Evolutionary conservation across 371 early-diverging fungal species (phyloP).

Genomic region (Rhizomucor miehei): DNA sequence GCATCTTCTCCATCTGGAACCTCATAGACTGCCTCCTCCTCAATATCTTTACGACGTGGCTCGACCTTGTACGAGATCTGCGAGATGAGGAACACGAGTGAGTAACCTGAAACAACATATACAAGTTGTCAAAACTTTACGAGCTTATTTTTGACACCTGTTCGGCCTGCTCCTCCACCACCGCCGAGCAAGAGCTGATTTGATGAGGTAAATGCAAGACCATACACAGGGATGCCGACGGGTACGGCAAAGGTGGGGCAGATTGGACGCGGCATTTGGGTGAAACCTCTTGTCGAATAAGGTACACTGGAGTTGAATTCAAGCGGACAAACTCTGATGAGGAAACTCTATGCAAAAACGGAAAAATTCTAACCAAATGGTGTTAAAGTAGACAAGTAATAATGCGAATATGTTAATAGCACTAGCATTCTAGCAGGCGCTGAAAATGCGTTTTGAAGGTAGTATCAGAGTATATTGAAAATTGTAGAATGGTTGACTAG

Average conservation of each 20-base stretch:
- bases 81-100: neutral
- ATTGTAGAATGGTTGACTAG: no score
- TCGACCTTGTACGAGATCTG: slow-evolving; percentile 60
- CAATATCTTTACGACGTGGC: slow-evolving; percentile 43
- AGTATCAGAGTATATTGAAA: no score
- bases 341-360: no score
- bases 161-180: slow-evolving; percentile 68
- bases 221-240: slow-evolving; percentile 65
- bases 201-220: slow-evolving; percentile 53
- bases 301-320: no score
- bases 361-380: no score
- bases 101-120: neutral
- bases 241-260: slow-evolving; percentile 41
- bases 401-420: no score
- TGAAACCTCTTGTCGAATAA: no score
- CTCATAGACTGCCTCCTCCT: slow-evolving; percentile 44
- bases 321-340: no score
- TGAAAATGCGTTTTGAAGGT: no score
- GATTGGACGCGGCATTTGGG: neutral
- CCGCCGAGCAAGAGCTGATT: slow-evolving; percentile 65
- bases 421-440: no score
- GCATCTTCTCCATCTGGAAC: slow-evolving; percentile 66
- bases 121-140: slow-evolving; percentile 26
- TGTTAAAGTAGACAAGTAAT: no score
- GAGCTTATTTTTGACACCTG: slow-evolving; percentile 71